Evolutionary conservation across 2,329 filamentous ascomycete species (phyloP), one percentile per base, ranked within the genome.

Genomic region (Penicillium brevicompactum): DNA sequence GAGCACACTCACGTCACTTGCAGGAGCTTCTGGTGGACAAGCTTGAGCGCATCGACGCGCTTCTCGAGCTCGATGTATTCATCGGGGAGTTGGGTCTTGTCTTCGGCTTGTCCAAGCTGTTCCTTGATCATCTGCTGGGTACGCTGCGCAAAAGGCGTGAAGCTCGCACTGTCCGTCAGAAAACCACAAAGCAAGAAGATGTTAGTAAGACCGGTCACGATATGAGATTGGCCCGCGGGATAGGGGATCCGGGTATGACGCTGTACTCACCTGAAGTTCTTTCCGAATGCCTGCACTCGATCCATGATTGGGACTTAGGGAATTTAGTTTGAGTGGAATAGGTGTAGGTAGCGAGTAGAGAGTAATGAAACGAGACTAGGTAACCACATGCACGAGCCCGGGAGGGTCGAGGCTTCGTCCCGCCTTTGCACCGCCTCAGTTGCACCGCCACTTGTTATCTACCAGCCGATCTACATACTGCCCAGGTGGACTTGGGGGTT

Each of bases 61-160:
- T 97, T 97, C 85, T 99, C 94, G 59, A 99, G 89, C 77, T 97
- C 92, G 73, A 97, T 90, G 78, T 99, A 99, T 78, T 97, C 94
- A 66, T 92, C 88, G 44, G 94, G 94, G 42, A 99, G 90, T 79
- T 97, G 89, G 61, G 94, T 99, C 91, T 94, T 97, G 76, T 97
- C 94, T 64, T 96, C 92, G 59, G 87, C 91, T 78, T 95, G 91
- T 49, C 94, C 94, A 59, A 97, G 85, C 80, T 97, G 92, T 79
- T 99, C 94, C 82, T 96, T 97, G 74, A 96, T 91, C 81, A 93
- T 95, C 81, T 99, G 94, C 76, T 96, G 91, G 54, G 92, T 97
- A 71, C 93, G 89, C 70, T 91, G 89, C 63, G 92, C 92, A 74
- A 96, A 96, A 34, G 94, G 94, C 63, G 91, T 92, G 77, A 97